Evolutionary conservation across 768 basidiomycete species (phyloP), one percentile per base, ranked within the genome.

Genomic region (Lanmaoa pseudosensibilis): DNA sequence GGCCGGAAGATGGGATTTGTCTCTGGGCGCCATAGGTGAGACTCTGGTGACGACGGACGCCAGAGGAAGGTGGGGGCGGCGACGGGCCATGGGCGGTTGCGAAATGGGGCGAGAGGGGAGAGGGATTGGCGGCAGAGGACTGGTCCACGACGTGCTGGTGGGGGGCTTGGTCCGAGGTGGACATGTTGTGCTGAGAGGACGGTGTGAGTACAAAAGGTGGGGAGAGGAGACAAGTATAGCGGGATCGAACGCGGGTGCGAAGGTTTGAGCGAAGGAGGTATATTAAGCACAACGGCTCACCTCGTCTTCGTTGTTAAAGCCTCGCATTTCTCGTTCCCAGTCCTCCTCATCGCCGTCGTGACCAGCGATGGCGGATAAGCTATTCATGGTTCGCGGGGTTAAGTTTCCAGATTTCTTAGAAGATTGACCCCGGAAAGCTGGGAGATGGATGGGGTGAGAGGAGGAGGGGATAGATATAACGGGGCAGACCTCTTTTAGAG

Each of bases 261-360:
- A 54, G 40, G 44, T 2, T 11, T 34, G 23, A 21, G 46, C 0
- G 46, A 13, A 19, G 32, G 16, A 44, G 46, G 40, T 41, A 50
- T 49, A 62, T 39, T 25, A 30, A 54, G 52, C 16, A 46, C 40
- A 33, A 55, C 23, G 23, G 66, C 74, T 61, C 58, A 89, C 90
- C 73, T 90, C 88, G 33, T 89, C 88, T 50, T 86, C 86, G 56
- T 83, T 77, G 13, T 76, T 74, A 69, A 82, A 73, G 72, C 78
- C 81, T 19, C 78, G 73, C 71, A 86, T 79, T 39, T 84, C 83
- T 41, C 79, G 75, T 69, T 90, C 88, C 92, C 92, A 94, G 54
- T 90, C 88, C 60, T 92, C 91, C 69, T 94, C 91, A 57, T 92
- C 91, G 62, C 87, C 90, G 63, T 94, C 91, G 65, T 90, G 87